Conservation (phyloP, 2,329 filamentous ascomycete species). For the Claviceps sp. region DNA sequence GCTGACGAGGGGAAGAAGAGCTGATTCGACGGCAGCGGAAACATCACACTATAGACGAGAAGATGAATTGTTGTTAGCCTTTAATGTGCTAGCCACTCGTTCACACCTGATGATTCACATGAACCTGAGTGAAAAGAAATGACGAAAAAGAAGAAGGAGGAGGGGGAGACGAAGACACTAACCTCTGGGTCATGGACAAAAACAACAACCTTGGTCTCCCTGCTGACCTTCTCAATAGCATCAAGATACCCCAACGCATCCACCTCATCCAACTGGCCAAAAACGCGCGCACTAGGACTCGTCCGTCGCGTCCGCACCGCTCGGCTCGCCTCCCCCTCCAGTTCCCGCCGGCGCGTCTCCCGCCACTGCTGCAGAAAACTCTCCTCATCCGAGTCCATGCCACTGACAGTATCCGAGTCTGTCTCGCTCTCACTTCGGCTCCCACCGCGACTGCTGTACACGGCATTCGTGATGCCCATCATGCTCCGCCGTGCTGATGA, state of each 20-base stretch:
- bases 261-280: constrained; percentile 68
- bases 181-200: constrained; percentile 86
- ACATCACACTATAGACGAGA: constrained; percentile 52
- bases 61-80: not conserved
- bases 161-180: constrained; percentile 22
- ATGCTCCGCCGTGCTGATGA: constrained; percentile 41
- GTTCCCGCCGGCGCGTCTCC: constrained; percentile 62
- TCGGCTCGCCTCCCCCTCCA: constrained; percentile 47
- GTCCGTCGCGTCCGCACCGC: constrained; percentile 51
- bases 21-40: constrained; percentile 65
- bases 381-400: constrained; percentile 56
- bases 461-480: constrained; percentile 30
- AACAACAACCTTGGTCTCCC: constrained; percentile 77
- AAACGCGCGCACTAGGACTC: constrained; percentile 65
- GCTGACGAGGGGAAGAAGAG: constrained; percentile 60
- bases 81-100: no score
- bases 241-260: constrained; percentile 91
- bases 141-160: not conserved
- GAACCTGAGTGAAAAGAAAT: constrained; percentile 4
- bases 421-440: constrained; percentile 31
- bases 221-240: constrained; percentile 77
- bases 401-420: constrained; percentile 28
- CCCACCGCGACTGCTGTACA: constrained; percentile 5
- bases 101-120: not conserved
- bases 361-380: constrained; percentile 77